phyloP scores from a whole-genome alignment of 2,329 filamentous ascomycete species.

The Phyllachora maydis region DNA sequence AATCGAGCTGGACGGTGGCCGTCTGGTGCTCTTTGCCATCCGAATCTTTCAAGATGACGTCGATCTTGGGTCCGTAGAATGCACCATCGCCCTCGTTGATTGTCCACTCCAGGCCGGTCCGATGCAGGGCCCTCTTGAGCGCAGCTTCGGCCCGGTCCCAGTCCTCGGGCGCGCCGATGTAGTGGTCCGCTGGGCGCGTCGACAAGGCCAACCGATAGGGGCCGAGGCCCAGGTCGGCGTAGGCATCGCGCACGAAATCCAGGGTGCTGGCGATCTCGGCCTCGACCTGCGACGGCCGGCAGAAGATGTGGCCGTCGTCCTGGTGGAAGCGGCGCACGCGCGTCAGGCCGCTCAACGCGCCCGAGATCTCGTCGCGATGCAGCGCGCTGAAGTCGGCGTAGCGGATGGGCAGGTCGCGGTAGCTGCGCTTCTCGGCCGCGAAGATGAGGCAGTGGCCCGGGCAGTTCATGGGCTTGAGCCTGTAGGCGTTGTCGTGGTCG shows the following conservation, averaged over 20 bases:
- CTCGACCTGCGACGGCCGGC: conserved; percentile 54
- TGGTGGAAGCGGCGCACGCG: conserved; percentile 76
- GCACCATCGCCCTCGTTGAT: conserved; percentile 68
- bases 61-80: conserved; percentile 85
- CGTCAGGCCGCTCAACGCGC: conserved; percentile 62
- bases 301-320: conserved; percentile 84
- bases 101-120: conserved; percentile 46
- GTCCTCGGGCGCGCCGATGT: conserved; percentile 51
- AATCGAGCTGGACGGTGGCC: conserved; percentile 76
- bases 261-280: conserved; percentile 55
- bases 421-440: conserved; percentile 49
- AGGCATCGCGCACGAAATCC: conserved; percentile 54
- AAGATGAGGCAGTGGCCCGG: conserved; percentile 78
- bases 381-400: conserved; percentile 76
- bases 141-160: conserved; percentile 50
- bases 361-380: conserved; percentile 73
- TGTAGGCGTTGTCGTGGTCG: too few species aligned
- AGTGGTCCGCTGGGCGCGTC: conserved; percentile 56
- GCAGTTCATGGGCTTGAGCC: conserved; percentile 86
- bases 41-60: conserved; percentile 62
- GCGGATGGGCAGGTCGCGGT: conserved; percentile 62
- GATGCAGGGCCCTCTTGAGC: conserved; percentile 39
- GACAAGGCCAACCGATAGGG: conserved; percentile 60
- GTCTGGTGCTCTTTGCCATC: conserved; percentile 77
- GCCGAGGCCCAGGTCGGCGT: conserved; percentile 47